Evolutionary conservation across 441 rosid genomes (phyloP), one percentile per base, ranked within the genome.

Genomic region (Breynia disticha): DNA sequence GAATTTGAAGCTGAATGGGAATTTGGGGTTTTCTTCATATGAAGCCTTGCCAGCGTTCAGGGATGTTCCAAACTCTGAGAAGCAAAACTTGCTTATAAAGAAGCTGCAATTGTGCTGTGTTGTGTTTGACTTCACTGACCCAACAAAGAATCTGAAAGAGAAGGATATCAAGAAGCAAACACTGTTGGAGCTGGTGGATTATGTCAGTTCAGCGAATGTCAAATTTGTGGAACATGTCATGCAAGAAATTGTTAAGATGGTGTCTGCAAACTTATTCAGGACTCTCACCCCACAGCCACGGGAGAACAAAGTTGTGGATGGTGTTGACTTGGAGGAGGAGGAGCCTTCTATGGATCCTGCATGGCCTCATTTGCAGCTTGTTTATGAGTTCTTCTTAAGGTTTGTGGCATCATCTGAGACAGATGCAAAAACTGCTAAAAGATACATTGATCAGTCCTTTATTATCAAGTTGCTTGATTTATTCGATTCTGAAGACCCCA

Each of bases 311-410:
- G 67, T 78, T 44, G 50, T 71, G 11, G 87, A 85, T 57, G 86
- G 80, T 50, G 67, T 79, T 47, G 97, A 88, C 42, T 56, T 77
- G 79, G 97, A 88, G 68, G 95, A 88, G 62, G 97, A 83, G 54
- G 95, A 85, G 64, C 91, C 91, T 53, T 74, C 77, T n/a, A 70
- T 83, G 81, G 91, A 88, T 62, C 84, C 82, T 55, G 81, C 89
- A 4, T 88, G 95, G 97, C 74, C 86, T 52, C 97, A 88, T 60
- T 70, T 88, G 76, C 97, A 88, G 74, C 68, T 79, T 58, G 97
- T 85, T 21, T 85, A 88, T 50, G 97, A 88, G 71, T 72, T 85
- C 52, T 76, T 88, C 63, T 58, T 83, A 50, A 79, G 95, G 74
- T 74, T 88, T 60, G 84, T 88, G 5, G 83, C 89, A 48, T 83